Evolutionary conservation across 208 protist genomes (phyloP), one percentile per base, ranked within the genome.

Genomic region (Novymonas esmeraldas): DNA sequence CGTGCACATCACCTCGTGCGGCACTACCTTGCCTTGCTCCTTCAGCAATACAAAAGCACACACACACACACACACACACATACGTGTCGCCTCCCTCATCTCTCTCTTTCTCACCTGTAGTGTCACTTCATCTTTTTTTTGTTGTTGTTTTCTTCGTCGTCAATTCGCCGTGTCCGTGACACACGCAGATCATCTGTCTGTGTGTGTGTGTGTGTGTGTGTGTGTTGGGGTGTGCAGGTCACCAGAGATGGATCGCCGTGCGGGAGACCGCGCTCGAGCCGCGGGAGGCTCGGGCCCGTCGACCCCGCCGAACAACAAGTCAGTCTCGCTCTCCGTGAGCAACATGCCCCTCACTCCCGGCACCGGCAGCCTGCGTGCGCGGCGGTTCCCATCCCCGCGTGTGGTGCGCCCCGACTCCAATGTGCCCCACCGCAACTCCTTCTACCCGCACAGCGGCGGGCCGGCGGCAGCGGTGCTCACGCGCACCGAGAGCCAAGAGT

Each of bases 341-440:
- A 16, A 65, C 39, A 49, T 20, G 5, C 62, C 28, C 29, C 50
- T 52, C n/a, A 69, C 36, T 22, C 39, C 48, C 1, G 54, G 41
- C 10, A 57, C 69, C n/a, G 66, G 59, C n/a, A 67, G 58, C 36
- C 77, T 82, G 41, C 72, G 71, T 28, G 63, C 65, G 29, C 77
- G 71, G 1, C 72, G 62, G 1, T 77, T 76, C 14, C 72, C 72
- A 0, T 45, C 65, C 18, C 55, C 48, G n/a, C 66, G 51, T 0
- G 24, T 54, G 6, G 29, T 54, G 42, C 61, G 46, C 3, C 26
- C 34, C 16, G 33, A 71, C 16, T 31, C 38, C 4, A 24, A 29
- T 9, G 18, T 44, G 6, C 51, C 45, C 34, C 26, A 55, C 26
- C 14, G 41, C 39, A 28, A 20, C 9, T n/a, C n/a, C n/a, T n/a